These are phyloP conservation scores for Oryza punctata DNA, from an alignment of 176 grass and related monocot species.

Conservation along the genomic window DNA sequence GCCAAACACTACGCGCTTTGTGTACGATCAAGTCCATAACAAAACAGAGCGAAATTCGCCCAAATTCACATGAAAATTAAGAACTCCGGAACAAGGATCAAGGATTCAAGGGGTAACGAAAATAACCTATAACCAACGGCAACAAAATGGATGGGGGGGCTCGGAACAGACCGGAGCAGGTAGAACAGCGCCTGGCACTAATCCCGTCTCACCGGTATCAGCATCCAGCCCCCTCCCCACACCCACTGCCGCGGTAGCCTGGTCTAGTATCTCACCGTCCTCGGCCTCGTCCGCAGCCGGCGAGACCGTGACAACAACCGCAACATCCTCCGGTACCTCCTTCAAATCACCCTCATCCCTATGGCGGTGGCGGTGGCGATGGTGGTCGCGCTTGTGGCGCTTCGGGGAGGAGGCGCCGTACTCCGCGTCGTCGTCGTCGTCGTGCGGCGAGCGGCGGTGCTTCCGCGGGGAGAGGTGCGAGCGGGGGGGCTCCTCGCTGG, in stretches of 20 bases:
- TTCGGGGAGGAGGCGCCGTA: constrained; percentile 54
- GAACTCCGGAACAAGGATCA: neutral
- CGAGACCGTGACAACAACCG: neutral
- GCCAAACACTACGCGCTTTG: neutral
- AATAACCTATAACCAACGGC: neutral
- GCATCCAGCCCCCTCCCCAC: neutral
- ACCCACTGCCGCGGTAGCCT: constrained; percentile 18
- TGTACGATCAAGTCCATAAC: neutral
- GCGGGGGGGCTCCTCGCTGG: constrained; percentile 37
- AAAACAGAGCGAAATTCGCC: neutral
- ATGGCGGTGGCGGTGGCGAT: constrained; percentile 15
- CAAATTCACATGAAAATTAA: neutral
- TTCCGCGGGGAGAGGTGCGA: constrained; percentile 43
- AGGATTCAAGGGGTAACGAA: constrained; percentile 13
- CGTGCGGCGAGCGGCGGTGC: constrained; percentile 53
- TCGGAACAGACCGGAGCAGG: constrained; percentile 57
- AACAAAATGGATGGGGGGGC: neutral
- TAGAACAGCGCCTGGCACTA: neutral
- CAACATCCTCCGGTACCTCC: neutral
- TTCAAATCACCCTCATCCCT: too few species aligned
- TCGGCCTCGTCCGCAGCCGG: constrained; percentile 37
- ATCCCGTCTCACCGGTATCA: neutral
- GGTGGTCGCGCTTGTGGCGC: constrained; percentile 58
- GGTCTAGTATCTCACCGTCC: constrained; percentile 88
- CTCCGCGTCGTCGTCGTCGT: neutral